Percentiles rank a stretch among this genome's conserved stretches.
Evolutionary conservation across 768 basidiomycete species (phyloP).

Genomic region (Pleurotus tuoliensis): DNA sequence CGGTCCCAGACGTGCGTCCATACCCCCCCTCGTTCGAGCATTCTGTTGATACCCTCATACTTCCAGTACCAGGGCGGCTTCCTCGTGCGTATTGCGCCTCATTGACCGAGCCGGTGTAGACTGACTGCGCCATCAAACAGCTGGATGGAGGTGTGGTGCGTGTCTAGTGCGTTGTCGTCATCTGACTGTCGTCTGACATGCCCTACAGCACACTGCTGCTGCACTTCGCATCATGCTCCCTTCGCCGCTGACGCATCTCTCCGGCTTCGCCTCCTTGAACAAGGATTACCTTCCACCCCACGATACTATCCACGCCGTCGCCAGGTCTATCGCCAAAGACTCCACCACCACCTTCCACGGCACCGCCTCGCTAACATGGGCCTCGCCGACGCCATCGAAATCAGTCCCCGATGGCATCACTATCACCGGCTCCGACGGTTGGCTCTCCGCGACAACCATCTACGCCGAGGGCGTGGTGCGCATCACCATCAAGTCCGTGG

Average conservation of each 20-base stretch:
- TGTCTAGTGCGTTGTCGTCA: slow-evolving; percentile 10
- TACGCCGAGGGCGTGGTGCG: slow-evolving; percentile 27
- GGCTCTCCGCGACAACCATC: slow-evolving; percentile 42
- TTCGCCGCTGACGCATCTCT: slow-evolving; percentile 46
- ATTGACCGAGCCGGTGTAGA: slow-evolving; percentile 4
- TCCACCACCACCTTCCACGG: slow-evolving; percentile 40
- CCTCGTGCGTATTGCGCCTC: slow-evolving; percentile 45
- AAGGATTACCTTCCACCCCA: slow-evolving; percentile 70
- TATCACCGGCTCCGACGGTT: slow-evolving; percentile 63
- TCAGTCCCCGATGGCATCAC: slow-evolving; percentile 36
- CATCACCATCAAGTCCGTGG: slow-evolving; percentile 33
- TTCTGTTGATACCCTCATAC: slow-evolving; percentile 1
- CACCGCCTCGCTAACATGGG: slow-evolving; percentile 60
- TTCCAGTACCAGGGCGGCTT: slow-evolving; percentile 77
- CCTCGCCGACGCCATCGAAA: slow-evolving; percentile 43
- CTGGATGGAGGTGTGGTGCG: slow-evolving; percentile 78
- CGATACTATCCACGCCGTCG: slow-evolving; percentile 68
- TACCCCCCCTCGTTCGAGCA: slow-evolving; percentile 1
- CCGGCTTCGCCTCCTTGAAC: slow-evolving; percentile 65
- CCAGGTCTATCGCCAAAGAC: slow-evolving; percentile 38
- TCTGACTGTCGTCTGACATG: slow-evolving; percentile 6
- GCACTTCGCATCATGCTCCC: slow-evolving; percentile 61
- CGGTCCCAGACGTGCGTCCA: slow-evolving; percentile 66
- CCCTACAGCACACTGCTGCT: slow-evolving; percentile 58
- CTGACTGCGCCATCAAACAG: slow-evolving; percentile 25